These are phyloP conservation scores for Phytomonas francai DNA, from an alignment of 208 protist species.

Conservation along the genomic window DNA sequence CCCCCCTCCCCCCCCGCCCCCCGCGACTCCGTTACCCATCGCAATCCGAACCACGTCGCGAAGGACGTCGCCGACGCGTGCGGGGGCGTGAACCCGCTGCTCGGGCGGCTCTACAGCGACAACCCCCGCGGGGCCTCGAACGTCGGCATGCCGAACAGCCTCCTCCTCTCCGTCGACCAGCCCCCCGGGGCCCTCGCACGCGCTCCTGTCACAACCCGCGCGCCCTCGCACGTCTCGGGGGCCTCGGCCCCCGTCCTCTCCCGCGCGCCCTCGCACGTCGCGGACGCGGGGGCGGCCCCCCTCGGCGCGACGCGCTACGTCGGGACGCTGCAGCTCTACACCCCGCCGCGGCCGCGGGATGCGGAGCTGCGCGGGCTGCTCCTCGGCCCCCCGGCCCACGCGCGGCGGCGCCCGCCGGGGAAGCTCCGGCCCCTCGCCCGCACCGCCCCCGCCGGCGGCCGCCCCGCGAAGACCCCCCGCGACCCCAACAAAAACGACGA, in stretches of 20 bases:
- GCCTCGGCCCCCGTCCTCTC: not conserved
- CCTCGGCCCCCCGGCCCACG: conserved; percentile 16
- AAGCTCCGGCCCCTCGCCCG: not conserved
- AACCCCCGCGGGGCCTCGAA: conserved; percentile 42
- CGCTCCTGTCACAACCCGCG: conserved; percentile 1
- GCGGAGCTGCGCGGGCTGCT: conserved; percentile 48
- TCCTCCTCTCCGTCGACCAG: conserved; percentile 20
- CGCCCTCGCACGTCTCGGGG: conserved; percentile 2
- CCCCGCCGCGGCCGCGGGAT: conserved; percentile 41
- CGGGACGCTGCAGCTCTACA: conserved; percentile 71
- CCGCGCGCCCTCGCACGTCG: not conserved
- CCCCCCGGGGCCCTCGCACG: not conserved
- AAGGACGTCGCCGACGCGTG: conserved; percentile 69
- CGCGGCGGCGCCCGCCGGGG: conserved; percentile 9
- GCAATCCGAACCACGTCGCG: conserved; percentile 84
- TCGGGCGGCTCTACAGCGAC: conserved; percentile 64
- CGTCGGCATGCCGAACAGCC: conserved; percentile 67
- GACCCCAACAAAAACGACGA: not conserved
- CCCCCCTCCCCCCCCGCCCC: no score
- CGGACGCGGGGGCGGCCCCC: not conserved
- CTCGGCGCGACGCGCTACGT: conserved; percentile 35
- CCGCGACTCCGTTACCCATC: conserved; percentile 31
- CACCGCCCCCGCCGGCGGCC: not conserved
- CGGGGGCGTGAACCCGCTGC: conserved; percentile 61
- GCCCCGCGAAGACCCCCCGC: conserved; percentile 11